Evolutionary conservation across 2,329 filamentous ascomycete genomes (phyloP), one percentile per base, ranked within the genome.

Genomic region (Fusarium pseudograminearum): DNA sequence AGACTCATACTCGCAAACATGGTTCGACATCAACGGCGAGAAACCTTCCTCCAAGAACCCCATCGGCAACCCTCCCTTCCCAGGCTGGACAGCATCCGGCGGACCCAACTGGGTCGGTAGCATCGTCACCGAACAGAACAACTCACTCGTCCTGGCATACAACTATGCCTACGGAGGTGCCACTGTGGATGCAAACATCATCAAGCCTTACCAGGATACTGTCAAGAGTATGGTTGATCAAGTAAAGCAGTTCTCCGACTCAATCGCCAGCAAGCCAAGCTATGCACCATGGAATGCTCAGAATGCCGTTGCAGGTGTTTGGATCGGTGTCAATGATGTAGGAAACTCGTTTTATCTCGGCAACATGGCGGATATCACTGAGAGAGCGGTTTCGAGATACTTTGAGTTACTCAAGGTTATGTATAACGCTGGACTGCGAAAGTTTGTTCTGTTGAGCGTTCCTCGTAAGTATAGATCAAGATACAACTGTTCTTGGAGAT

Each of bases 1-100:
- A n/a, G 76, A 78, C 56, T 78, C 76, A 8, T 78, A 78, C 47
- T 75, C 76, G 4, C 74, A 78, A 26, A 78, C 76, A 1, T 85
- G 85, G 11, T 91, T 91, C 77, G 78, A 89, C 61, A 78, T 84
- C 42, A 82, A 78, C 14, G 80, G 82, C 24, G 77, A 81, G 1
- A 83, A 87, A 38, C 88, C 89, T 2, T 84, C 81, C 10, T 67
- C 80, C 4, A 75, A 80, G 1, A 89, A 90, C 67, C 88, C 89
- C 0, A 80, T 91, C 45, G 89, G 89, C 1, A 91, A 91, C 71
- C 89, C 89, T 0, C 66, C 80, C 1, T 87, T 86, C 65, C 85
- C 84, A 0, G 83, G 85, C 24, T 83, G 77, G 67, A 86, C 85
- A 24, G 81, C 83, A 1, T 78, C 82, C 8, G 83, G 83, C 24